Evolutionary conservation across 2,329 filamentous ascomycete genomes (phyloP).

Genomic region (Ophiognomonia clavigignenti-juglandacearum): DNA sequence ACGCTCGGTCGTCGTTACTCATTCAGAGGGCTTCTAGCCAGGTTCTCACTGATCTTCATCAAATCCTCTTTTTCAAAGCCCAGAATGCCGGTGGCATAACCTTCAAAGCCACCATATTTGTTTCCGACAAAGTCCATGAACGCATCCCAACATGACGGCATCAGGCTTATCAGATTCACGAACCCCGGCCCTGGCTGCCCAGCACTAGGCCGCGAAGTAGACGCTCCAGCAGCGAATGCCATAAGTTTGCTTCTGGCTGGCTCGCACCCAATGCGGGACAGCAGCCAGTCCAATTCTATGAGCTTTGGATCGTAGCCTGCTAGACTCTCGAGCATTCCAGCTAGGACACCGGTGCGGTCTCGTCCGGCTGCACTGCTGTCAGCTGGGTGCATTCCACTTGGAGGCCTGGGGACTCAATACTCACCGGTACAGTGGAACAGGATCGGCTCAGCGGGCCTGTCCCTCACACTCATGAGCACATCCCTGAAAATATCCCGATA

Average conservation of each 20-base stretch:
- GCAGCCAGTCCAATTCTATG: constrained; percentile 45
- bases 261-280: constrained; percentile 50
- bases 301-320: constrained; percentile 39
- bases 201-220: constrained; percentile 21
- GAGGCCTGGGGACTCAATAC: constrained; percentile 14
- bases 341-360: constrained; percentile 49
- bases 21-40: constrained; percentile 22
- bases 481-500: constrained; percentile 38
- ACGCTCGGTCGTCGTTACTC: background rate
- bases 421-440: constrained; percentile 52
- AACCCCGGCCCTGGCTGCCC: constrained; percentile 47
- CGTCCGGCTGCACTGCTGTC: constrained; percentile 38
- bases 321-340: constrained; percentile 45
- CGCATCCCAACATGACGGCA: constrained; percentile 37
- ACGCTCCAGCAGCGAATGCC: constrained; percentile 30
- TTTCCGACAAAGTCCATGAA: constrained; percentile 39
- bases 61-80: constrained; percentile 43
- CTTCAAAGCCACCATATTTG: constrained; percentile 43
- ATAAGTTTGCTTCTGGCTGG: constrained; percentile 43
- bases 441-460: constrained; percentile 38
- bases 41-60: constrained; percentile 40
- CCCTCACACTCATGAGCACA: constrained; percentile 43
- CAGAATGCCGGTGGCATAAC: constrained; percentile 39
- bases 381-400: background rate
- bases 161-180: constrained; percentile 40